A percentile compares a stretch with the other conserved stretches of the same genome.
Evolutionary conservation across 768 basidiomycete genomes (phyloP).

Genomic region (Termitomyces sp.): DNA sequence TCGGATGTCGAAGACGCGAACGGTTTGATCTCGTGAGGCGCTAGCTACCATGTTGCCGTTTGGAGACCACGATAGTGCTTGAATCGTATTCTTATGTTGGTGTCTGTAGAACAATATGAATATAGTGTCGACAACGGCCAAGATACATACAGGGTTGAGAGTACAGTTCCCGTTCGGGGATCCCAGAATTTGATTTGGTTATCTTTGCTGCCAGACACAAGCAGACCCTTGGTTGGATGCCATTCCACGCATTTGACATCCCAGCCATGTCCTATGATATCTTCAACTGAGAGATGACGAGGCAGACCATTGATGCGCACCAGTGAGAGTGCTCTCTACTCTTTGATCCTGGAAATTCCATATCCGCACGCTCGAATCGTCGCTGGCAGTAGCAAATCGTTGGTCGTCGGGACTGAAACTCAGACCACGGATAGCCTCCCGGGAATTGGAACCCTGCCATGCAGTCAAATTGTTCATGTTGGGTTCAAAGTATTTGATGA

Average conservation of each 20-base stretch:
- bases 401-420: constrained; percentile 91
- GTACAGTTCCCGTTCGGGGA: constrained; percentile 84
- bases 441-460: constrained; percentile 79
- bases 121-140: not conserved
- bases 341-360: constrained; percentile 93
- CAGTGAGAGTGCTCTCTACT: constrained; percentile 85
- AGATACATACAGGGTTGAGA: constrained; percentile 78
- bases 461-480: constrained; percentile 99
- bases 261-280: constrained; percentile 85
- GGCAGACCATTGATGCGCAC: constrained; percentile 31
- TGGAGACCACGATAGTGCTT: constrained; percentile 90
- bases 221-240: constrained; percentile 95
- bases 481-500: constrained; percentile 98
- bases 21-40: constrained; percentile 91
- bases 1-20: constrained; percentile 95
- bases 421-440: constrained; percentile 91
- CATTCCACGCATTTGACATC: constrained; percentile 98
- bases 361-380: constrained; percentile 91
- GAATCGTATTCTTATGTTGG: constrained; percentile 96
- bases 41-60: constrained; percentile 93
- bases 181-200: constrained; percentile 99
- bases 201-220: constrained; percentile 96
- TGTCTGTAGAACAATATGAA: constrained; percentile 50
- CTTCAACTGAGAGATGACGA: not conserved
- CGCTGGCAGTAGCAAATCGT: constrained; percentile 91